These are phyloP conservation scores for Saccharum hybrid DNA, from an alignment of 202 grass and related monocot genomes.

Conservation along the genomic window DNA sequence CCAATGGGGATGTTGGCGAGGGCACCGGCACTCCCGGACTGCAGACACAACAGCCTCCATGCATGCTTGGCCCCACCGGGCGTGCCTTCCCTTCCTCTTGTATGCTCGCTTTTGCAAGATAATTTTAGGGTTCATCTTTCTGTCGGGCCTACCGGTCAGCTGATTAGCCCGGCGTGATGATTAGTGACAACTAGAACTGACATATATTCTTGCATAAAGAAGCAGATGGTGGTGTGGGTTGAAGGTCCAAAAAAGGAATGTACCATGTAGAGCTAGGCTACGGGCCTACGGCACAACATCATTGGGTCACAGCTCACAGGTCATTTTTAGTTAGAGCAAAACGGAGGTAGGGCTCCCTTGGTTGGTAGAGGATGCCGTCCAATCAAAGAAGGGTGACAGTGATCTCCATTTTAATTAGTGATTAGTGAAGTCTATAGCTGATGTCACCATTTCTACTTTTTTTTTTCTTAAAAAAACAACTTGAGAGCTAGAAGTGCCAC, in stretches of 20 bases:
- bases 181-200: constrained; percentile 4
- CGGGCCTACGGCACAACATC: neutral
- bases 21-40: constrained; percentile 36
- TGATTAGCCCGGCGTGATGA: constrained; percentile 30
- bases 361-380: neutral
- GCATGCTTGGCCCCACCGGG: constrained; percentile 2
- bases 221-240: neutral
- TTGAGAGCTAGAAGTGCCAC: neutral
- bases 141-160: constrained; percentile 3
- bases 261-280: constrained; percentile 10
- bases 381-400: neutral
- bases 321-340: neutral
- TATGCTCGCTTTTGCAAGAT: neutral
- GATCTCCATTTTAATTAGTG: neutral
- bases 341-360: neutral
- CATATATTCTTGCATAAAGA: constrained; percentile 14
- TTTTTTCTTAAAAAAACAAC: neutral
- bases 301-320: neutral
- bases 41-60: constrained; percentile 29
- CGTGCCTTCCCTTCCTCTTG: neutral
- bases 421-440: neutral
- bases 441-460: neutral
- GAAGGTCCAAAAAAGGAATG: constrained; percentile 32
- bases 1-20: constrained; percentile 38
- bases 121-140: constrained; percentile 34